phyloP scores from a whole-genome alignment of 2,329 filamentous ascomycete species.

The Myotisia sp. region DNA sequence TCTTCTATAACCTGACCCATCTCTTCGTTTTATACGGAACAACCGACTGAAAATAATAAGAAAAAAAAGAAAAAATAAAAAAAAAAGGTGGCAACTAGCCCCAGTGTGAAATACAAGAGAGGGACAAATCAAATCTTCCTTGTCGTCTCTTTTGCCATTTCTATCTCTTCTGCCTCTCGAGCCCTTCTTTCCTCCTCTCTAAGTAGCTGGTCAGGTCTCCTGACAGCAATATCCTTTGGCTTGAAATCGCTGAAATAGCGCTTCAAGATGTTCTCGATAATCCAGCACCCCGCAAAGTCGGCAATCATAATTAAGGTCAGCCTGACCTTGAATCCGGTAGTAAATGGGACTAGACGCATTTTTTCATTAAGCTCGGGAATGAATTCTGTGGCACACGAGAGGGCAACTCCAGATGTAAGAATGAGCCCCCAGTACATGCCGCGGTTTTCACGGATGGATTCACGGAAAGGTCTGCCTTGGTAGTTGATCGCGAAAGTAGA shows the following conservation, averaged over 20 bases:
- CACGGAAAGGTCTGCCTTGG: conserved; percentile 93
- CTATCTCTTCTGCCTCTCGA: conserved; percentile 38
- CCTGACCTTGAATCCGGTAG: conserved; percentile 70
- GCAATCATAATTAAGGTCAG: conserved; percentile 74
- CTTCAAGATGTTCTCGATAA: conserved; percentile 81
- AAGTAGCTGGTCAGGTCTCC: conserved; percentile 72
- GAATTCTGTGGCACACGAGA: conserved; percentile 88
- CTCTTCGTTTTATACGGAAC: no score
- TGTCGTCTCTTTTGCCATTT: conserved; percentile 24
- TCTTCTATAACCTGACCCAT: no score
- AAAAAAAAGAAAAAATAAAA: background rate
- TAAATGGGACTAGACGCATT: conserved; percentile 85
- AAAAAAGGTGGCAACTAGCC: background rate
- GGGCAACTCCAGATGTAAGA: conserved; percentile 76
- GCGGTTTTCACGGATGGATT: conserved; percentile 86
- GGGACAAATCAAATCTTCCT: conserved; percentile 12
- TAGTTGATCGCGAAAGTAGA: conserved; percentile 99
- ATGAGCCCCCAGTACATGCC: conserved; percentile 98
- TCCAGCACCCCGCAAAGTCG: conserved; percentile 75
- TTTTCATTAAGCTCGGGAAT: conserved; percentile 88
- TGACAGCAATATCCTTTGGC: conserved; percentile 81
- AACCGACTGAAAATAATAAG: background rate
- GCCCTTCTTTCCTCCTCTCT: conserved; percentile 57
- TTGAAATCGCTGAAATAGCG: conserved; percentile 74
- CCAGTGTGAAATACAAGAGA: no score